Evolutionary conservation across 805 yeast genomes (phyloP), one percentile per base, ranked within the genome.

Genomic region (Lipomyces kockii): DNA sequence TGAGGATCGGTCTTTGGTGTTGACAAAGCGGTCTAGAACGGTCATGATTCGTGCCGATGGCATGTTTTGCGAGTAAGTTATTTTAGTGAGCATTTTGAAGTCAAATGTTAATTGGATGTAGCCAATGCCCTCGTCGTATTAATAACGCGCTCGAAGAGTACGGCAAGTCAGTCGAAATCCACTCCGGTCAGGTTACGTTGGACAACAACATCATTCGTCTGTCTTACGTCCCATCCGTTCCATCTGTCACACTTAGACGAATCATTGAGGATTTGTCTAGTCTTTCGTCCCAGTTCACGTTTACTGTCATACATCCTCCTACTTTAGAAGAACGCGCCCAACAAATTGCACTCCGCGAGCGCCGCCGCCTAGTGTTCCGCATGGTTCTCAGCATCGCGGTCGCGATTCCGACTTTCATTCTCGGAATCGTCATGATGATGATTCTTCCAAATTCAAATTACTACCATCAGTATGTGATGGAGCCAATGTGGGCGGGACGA

Each of bases 391-490:
- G 91, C 0, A 76, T 85, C 0, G 72, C 85, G 0, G 78, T 87
- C 56, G 89, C 89, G 0, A 84, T 89, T 46, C 89, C 92, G 0
- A 88, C 93, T 2, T 87, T 89, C 74, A 75, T 87, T 3, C 84
- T 89, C 71, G 91, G 90, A 0, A 80, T 88, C 7, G 86, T 89
- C n/a, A 88, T 86, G 2, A 89, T 88, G 92, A 83, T 88, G 5
- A 78, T 88, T 55, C 73, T 87, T 2, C 82, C 86, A 0, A 77
- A 77, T 43, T 58, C 76, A 2, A 81, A 83, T 69, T 61, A 65
- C 3, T 82, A 86, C 65, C 78, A 86, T 32, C 74, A 71, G 68
- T 89, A 89, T 88, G 78, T 87, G 2, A 86, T 85, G 75, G 82
- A 81, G 64, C 89, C 91, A 0, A 74, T 87, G 27, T 86, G 90